These are phyloP conservation scores for Fraxinus velutina DNA, from an alignment of 305 asterid species.

Conservation along the genomic window DNA sequence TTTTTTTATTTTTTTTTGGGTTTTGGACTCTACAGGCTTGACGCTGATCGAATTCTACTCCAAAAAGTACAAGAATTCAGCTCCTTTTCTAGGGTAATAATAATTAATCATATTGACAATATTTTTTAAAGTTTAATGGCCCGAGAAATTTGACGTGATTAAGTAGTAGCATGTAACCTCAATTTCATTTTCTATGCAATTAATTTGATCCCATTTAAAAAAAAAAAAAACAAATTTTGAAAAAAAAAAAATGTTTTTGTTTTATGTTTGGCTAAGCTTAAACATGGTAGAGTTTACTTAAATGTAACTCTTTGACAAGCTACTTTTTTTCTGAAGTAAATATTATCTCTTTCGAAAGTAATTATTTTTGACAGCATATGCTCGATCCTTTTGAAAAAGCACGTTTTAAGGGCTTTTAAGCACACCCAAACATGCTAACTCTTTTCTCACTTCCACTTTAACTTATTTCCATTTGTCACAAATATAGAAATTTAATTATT, in stretches of 20 bases:
- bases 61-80: constrained; percentile 64
- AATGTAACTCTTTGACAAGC: not conserved
- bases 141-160: not conserved
- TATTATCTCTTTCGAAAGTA: not conserved
- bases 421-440: not conserved
- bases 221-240: not conserved
- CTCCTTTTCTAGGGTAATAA: constrained; percentile 73
- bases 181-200: not conserved
- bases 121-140: not conserved
- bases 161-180: not conserved
- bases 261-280: not conserved
- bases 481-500: not conserved
- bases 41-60: constrained; percentile 69
- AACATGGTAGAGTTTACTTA: not conserved
- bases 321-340: not conserved
- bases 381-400: not conserved
- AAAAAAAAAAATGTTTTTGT: not conserved
- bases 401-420: not conserved
- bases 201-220: not conserved
- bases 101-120: not conserved
- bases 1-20: not conserved
- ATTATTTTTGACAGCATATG: not conserved
- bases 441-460: not conserved
- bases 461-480: not conserved
- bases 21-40: constrained; percentile 40